Conservation (phyloP, 1,284 basidiomycete species). For the Apiotrichum porosum region DNA sequence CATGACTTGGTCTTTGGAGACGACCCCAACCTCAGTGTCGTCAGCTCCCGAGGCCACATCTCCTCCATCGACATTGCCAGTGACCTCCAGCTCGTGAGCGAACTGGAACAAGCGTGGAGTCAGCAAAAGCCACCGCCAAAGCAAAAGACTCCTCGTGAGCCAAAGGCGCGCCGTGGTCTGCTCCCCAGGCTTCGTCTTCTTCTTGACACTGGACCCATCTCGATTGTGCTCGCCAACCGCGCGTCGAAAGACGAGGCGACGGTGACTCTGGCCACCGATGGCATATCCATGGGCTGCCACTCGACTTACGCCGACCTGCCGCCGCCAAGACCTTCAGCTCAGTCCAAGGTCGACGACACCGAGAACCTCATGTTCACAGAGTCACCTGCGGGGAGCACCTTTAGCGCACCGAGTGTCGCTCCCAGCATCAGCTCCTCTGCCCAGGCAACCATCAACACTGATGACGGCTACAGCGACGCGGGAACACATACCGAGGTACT, state of each 20-base stretch:
- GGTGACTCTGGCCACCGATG: constrained; percentile 30
- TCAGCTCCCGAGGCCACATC: constrained; percentile 26
- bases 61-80: constrained; percentile 34
- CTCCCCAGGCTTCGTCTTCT: constrained; percentile 31
- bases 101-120: constrained; percentile 29
- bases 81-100: constrained; percentile 35
- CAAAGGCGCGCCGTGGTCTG: not conserved
- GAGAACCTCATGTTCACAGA: no score
- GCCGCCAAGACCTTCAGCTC: constrained; percentile 34
- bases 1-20: constrained; percentile 36
- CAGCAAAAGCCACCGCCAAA: no score
- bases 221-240: constrained; percentile 27
- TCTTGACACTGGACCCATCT: constrained; percentile 34
- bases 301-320: constrained; percentile 1
- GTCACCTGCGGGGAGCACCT: no score
- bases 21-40: constrained; percentile 38
- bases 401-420: not conserved
- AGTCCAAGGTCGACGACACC: not conserved
- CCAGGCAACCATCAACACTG: not conserved
- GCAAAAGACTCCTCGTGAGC: not conserved
- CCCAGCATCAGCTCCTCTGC: not conserved
- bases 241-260: constrained; percentile 30
- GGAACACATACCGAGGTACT: no score
- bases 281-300: constrained; percentile 18
- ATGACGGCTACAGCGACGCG: no score